A percentile compares a stretch with the other conserved stretches of the same genome.
These are phyloP conservation scores for Xylariaceae sp. DNA, from an alignment of 2,329 filamentous ascomycete species.

Conservation along the genomic window DNA sequence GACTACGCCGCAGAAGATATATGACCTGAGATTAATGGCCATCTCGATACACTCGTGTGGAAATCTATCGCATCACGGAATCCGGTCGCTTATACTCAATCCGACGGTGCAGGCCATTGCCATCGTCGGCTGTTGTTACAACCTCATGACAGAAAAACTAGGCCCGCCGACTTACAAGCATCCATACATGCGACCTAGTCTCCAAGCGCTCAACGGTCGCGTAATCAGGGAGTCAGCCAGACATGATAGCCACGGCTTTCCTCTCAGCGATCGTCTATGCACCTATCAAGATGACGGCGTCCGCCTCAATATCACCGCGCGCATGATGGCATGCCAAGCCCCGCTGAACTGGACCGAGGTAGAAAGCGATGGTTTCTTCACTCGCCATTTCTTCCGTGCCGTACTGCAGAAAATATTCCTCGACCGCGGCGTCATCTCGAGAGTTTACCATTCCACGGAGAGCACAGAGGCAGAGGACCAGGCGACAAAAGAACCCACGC, in stretches of 20 bases:
- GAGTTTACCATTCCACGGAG: slow-evolving; percentile 41
- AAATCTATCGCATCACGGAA: slow-evolving; percentile 91
- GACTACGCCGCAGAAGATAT: slow-evolving; percentile 24
- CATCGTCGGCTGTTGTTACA: slow-evolving; percentile 98
- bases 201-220: slow-evolving; percentile 63
- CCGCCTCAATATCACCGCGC: slow-evolving; percentile 86
- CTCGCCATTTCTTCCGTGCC: slow-evolving; percentile 85
- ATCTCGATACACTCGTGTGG: slow-evolving; percentile 96
- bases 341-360: slow-evolving; percentile 81
- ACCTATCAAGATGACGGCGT: slow-evolving; percentile 59
- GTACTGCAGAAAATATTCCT: slow-evolving; percentile 88
- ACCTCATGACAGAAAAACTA: slow-evolving; percentile 84
- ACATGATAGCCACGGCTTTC: slow-evolving; percentile 87
- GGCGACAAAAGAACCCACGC: not conserved
- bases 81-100: slow-evolving; percentile 80
- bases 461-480: slow-evolving; percentile 28
- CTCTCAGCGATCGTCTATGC: slow-evolving; percentile 71
- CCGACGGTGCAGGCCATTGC: slow-evolving; percentile 82
- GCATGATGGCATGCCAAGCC: slow-evolving; percentile 97
- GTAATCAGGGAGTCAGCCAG: slow-evolving; percentile 61
- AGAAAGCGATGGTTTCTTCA: slow-evolving; percentile 86
- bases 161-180: slow-evolving; percentile 83
- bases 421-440: slow-evolving; percentile 70
- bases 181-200: slow-evolving; percentile 64
- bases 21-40: slow-evolving; percentile 62